A percentile compares a stretch with the other conserved stretches of the same genome.
These are phyloP conservation scores for Thalassiosira mediterranea DNA, from an alignment of 352 stramenopile genomes.

Conservation along the genomic window DNA sequence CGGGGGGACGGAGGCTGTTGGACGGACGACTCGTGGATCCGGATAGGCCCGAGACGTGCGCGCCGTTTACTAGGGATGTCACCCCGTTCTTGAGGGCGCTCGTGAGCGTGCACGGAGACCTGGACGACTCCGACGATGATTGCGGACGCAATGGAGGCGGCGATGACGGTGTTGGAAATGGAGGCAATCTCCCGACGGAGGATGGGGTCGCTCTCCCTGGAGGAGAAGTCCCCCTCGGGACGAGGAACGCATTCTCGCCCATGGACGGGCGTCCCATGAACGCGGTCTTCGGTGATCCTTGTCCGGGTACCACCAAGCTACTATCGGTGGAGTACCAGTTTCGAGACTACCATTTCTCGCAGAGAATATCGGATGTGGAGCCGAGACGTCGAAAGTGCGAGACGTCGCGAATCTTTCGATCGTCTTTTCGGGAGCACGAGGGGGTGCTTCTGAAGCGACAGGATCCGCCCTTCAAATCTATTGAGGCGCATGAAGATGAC, in stretches of 20 bases:
- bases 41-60: constrained; percentile 6
- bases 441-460: constrained; percentile 50
- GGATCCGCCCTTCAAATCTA: too few species aligned
- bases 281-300: constrained; percentile 71
- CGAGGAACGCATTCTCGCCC: constrained; percentile 20
- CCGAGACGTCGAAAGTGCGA: too few species aligned
- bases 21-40: constrained; percentile 35
- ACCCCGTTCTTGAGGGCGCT: constrained; percentile 44
- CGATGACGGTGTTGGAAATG: constrained; percentile 2
- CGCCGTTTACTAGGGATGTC: constrained; percentile 60
- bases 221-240: neutral
- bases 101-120: constrained; percentile 1
- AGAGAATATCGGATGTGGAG: neutral
- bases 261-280: constrained; percentile 63
- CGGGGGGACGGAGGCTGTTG: constrained; percentile 38
- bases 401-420: constrained; percentile 55
- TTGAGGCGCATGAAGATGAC: too few species aligned
- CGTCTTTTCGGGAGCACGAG: constrained; percentile 68
- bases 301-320: constrained; percentile 63
- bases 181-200: neutral
- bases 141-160: neutral
- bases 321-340: constrained; percentile 57
- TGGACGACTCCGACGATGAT: constrained; percentile 4
- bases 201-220: neutral
- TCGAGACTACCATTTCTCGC: constrained; percentile 35